Evolutionary conservation across 257 asterid genomes (phyloP).

Genomic region (Solanum paucissectum): DNA sequence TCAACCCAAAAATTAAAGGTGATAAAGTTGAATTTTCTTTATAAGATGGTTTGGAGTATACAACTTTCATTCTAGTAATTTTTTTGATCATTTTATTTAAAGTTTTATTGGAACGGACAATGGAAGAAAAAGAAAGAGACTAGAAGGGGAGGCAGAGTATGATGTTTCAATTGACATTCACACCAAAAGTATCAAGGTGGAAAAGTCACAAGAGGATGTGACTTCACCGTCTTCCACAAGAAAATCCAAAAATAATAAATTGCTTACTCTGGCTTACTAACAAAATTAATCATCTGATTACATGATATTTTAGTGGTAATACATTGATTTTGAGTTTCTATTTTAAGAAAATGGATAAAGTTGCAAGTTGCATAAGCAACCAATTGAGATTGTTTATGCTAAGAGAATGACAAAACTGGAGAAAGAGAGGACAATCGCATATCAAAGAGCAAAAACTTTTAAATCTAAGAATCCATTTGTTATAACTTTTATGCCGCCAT

Average conservation of each 20-base stretch:
- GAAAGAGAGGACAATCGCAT: background rate
- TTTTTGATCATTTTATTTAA: background rate
- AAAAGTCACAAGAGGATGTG: background rate
- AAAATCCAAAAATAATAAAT: background rate
- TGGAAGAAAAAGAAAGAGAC: background rate
- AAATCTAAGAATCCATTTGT: background rate
- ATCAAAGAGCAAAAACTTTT: background rate
- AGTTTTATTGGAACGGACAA: background rate
- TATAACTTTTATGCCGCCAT: background rate
- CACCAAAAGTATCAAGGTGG: background rate
- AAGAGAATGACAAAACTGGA: background rate
- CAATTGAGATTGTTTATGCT: background rate
- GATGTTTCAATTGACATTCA: conserved; percentile 1
- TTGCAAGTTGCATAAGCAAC: background rate
- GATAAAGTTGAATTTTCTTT: background rate
- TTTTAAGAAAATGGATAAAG: background rate
- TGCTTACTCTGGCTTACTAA: background rate
- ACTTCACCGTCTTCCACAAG: background rate
- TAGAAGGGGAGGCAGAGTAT: background rate
- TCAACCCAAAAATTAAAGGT: background rate
- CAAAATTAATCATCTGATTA: background rate
- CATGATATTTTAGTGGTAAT: background rate
- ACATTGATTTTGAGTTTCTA: background rate
- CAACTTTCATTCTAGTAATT: background rate
- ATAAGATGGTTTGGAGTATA: background rate